These are phyloP conservation scores for Trypethelium eluteriae DNA, from an alignment of 495 filamentous ascomycete species.

Conservation along the genomic window DNA sequence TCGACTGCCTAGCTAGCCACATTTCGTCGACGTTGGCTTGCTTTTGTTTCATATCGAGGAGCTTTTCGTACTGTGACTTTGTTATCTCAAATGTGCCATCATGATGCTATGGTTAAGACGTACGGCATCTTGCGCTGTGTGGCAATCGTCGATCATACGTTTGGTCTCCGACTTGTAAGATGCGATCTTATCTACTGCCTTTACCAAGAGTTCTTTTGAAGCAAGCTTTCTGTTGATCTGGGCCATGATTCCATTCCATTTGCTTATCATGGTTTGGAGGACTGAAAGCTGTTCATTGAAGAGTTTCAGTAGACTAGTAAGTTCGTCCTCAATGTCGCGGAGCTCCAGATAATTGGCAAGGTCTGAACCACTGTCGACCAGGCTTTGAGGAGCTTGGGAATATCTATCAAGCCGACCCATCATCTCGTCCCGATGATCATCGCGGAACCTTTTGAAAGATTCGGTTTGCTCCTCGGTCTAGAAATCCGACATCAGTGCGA, in stretches of 20 bases:
- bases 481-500: neutral
- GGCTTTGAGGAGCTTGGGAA: neutral
- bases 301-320: neutral
- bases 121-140: neutral
- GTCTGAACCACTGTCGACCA: neutral
- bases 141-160: neutral
- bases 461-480: conserved; percentile 9
- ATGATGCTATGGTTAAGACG: neutral
- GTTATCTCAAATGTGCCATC: neutral
- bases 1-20: conserved; percentile 8
- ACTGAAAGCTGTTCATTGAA: neutral
- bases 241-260: neutral
- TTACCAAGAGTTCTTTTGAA: neutral
- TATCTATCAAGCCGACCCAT: neutral
- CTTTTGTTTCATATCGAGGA: conserved; percentile 10
- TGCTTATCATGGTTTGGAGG: neutral
- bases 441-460: neutral
- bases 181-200: neutral
- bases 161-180: neutral
- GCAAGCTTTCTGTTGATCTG: conserved; percentile 2
- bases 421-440: neutral
- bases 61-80: neutral
- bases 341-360: conserved; percentile 9
- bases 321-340: conserved; percentile 5
- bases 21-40: conserved; percentile 9